Conservation (phyloP, 768 basidiomycete genomes). For the Boletus vermiculosoides region DNA sequence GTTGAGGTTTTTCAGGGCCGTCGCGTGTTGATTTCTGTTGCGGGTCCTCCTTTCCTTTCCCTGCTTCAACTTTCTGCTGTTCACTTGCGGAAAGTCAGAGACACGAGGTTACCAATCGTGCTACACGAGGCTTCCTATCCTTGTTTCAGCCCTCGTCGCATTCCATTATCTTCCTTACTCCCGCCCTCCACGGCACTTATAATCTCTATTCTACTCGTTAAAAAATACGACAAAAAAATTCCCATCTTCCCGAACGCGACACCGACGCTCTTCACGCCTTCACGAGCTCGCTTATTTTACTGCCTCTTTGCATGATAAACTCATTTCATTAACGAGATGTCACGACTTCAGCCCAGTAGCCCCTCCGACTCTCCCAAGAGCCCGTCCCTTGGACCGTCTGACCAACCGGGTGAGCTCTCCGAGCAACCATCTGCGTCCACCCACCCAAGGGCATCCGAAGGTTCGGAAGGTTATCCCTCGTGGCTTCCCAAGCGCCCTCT, state of each 20-base stretch:
- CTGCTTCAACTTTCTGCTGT: conserved; percentile 28
- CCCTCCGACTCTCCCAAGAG: conserved; percentile 33
- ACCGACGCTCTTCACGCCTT: conserved; percentile 28
- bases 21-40: conserved; percentile 27
- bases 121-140: conserved; percentile 48
- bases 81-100: conserved; percentile 41
- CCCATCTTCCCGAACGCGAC: conserved; percentile 32
- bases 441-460: conserved; percentile 37
- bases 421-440: conserved; percentile 37
- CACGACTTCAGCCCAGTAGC: conserved; percentile 33
- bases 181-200: conserved; percentile 14
- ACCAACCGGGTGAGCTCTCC: conserved; percentile 30
- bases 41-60: conserved; percentile 20
- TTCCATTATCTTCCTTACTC: conserved; percentile 24
- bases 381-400: conserved; percentile 26
- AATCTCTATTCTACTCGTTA: conserved; percentile 18
- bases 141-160: conserved; percentile 2
- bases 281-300: conserved; percentile 30
- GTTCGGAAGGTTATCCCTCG: conserved; percentile 73
- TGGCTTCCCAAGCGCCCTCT: conserved; percentile 82
- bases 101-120: conserved; percentile 48
- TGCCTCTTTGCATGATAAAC: conserved; percentile 31
- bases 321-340: conserved; percentile 37
- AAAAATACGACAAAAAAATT: conserved; percentile 23
- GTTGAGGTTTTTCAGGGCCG: conserved; percentile 36